Percentiles rank a stretch among this genome's conserved stretches.
Evolutionary conservation across 2,329 filamentous ascomycete genomes (phyloP).

Genomic region (Ophiosphaerella narmari): DNA sequence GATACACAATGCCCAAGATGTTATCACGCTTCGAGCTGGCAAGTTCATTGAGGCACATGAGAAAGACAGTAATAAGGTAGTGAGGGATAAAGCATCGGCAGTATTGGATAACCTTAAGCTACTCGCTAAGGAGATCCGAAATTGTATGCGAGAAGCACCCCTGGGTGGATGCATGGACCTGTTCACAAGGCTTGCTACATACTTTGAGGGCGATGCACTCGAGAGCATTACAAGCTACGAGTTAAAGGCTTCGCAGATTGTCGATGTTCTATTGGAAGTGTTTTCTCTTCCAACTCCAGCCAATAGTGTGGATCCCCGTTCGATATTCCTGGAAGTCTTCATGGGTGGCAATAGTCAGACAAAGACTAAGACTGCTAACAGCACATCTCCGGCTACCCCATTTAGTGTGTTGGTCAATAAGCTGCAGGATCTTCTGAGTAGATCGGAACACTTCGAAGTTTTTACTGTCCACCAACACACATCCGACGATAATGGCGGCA

Average conservation of each 20-base stretch:
- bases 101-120: conserved; percentile 75
- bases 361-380: conserved; percentile 67
- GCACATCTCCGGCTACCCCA: conserved; percentile 74
- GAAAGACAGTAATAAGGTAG: conserved; percentile 70
- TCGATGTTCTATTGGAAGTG: conserved; percentile 79
- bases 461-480: conserved; percentile 93
- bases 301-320: conserved; percentile 65
- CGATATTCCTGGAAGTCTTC: conserved; percentile 88
- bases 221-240: conserved; percentile 97
- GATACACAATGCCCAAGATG: conserved; percentile 64
- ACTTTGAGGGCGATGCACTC: conserved; percentile 86
- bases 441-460: conserved; percentile 97
- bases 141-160: conserved; percentile 64
- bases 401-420: conserved; percentile 93
- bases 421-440: conserved; percentile 91
- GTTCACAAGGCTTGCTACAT: conserved; percentile 76
- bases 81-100: conserved; percentile 77
- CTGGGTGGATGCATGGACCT: conserved; percentile 62
- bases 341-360: conserved; percentile 72
- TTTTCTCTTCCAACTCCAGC: conserved; percentile 72
- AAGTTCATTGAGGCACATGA: conserved; percentile 85
- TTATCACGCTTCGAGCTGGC: conserved; percentile 77
- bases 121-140: conserved; percentile 72
- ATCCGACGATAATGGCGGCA: conserved; percentile 81
- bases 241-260: conserved; percentile 85